Conservation (phyloP, 805 yeast species). For the Sugiyamaella americana region DNA sequence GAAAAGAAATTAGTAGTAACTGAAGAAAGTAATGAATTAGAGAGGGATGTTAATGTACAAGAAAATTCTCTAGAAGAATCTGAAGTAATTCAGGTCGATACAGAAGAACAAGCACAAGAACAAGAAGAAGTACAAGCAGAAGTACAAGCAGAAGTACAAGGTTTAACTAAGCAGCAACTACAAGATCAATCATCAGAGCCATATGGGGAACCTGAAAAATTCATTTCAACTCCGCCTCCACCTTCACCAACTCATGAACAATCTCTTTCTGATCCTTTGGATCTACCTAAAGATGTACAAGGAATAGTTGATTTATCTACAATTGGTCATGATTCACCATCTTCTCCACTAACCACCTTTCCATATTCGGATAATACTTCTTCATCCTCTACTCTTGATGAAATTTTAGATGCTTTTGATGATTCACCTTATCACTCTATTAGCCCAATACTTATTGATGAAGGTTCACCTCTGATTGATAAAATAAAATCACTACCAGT, state of each 20-base stretch:
- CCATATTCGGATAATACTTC: constrained; percentile 14
- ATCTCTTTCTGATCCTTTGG: constrained; percentile 10
- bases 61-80: not conserved
- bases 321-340: constrained; percentile 2
- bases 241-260: constrained; percentile 13
- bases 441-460: not conserved
- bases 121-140: not conserved
- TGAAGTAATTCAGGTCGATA: not conserved
- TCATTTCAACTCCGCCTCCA: not conserved
- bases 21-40: too few species aligned
- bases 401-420: constrained; percentile 23
- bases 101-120: not conserved
- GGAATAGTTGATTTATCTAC: constrained; percentile 1
- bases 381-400: constrained; percentile 24
- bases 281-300: constrained; percentile 2
- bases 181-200: too few species aligned
- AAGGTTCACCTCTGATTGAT: not conserved
- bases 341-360: not conserved
- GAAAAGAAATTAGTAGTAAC: not conserved
- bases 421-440: constrained; percentile 1
- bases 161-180: too few species aligned
- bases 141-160: not conserved
- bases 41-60: not conserved
- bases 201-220: not conserved
- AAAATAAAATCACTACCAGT: too few species aligned